A percentile compares a stretch with the other conserved stretches of the same genome.
Conservation (phyloP, 2,329 filamentous ascomycete species). For the Trichoderma endophyticum region DNA sequence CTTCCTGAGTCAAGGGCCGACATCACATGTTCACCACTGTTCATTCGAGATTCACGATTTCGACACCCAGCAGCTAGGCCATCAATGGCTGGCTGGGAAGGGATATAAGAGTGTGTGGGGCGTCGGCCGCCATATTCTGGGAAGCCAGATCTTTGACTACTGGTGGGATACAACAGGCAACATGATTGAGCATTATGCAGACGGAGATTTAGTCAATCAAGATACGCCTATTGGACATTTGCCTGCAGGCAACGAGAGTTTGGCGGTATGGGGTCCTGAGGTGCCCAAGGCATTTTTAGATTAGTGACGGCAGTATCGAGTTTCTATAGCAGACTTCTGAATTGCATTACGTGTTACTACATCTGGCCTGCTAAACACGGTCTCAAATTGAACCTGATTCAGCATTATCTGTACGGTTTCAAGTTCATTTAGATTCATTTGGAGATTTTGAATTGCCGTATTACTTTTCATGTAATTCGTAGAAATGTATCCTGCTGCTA, state of each 20-base stretch:
- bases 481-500: no score
- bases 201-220: constrained; percentile 59
- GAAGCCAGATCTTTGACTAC: constrained; percentile 62
- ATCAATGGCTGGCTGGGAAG: constrained; percentile 54
- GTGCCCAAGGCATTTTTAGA: constrained; percentile 16
- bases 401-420: not conserved
- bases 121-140: constrained; percentile 58
- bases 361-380: not conserved
- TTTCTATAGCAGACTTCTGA: not conserved
- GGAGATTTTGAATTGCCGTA: not conserved
- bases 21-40: constrained; percentile 24
- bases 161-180: constrained; percentile 38
- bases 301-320: not conserved
- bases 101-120: constrained; percentile 57
- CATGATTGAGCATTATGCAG: constrained; percentile 59
- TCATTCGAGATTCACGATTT: constrained; percentile 54
- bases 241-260: constrained; percentile 17
- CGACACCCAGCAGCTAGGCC: constrained; percentile 58
- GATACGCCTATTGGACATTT: constrained; percentile 35
- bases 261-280: constrained; percentile 25
- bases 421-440: not conserved
- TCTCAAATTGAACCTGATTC: not conserved
- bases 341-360: not conserved
- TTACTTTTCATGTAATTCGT: not conserved
- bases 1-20: constrained; percentile 41